phyloP scores from a whole-genome alignment of 192 early-diverging fungal genomes.

The Coemansia sp. region DNA sequence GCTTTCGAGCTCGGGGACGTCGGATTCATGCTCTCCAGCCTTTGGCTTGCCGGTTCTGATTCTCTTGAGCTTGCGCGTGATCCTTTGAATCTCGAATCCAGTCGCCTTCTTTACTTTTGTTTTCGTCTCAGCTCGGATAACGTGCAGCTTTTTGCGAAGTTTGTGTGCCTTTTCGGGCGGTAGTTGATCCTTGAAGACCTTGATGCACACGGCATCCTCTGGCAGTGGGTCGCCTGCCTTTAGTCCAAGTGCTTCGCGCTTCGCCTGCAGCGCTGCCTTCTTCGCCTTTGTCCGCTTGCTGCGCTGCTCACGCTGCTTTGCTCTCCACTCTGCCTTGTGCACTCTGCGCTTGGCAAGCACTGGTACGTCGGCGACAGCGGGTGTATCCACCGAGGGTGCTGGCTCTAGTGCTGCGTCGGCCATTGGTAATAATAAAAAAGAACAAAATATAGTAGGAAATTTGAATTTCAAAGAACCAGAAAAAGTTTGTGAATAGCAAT shows the following conservation, averaged over 20 bases:
- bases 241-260: slow-evolving; percentile 7
- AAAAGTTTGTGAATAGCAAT: not conserved
- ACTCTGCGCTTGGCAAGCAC: slow-evolving; percentile 8
- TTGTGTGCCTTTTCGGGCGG: slow-evolving; percentile 4
- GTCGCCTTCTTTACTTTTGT: slow-evolving; percentile 13
- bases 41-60: slow-evolving; percentile 10
- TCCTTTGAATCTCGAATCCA: slow-evolving; percentile 11
- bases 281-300: slow-evolving; percentile 8
- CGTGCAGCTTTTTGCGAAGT: slow-evolving; percentile 9
- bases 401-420: not conserved
- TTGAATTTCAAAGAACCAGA: not conserved
- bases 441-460: not conserved
- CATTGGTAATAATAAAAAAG: not conserved
- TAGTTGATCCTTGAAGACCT: slow-evolving; percentile 6
- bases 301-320: slow-evolving; percentile 11
- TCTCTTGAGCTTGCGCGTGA: slow-evolving; percentile 15
- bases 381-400: not conserved
- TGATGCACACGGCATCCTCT: slow-evolving; percentile 11
- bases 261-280: slow-evolving; percentile 8
- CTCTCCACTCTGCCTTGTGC: slow-evolving; percentile 10
- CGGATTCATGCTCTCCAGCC: slow-evolving; percentile 7
- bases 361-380: not conserved
- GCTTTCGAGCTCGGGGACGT: slow-evolving; percentile 6
- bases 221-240: slow-evolving; percentile 6
- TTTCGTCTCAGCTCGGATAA: slow-evolving; percentile 4